Evolutionary conservation across 208 protist species (phyloP).

Genomic region (Crithidia brevicula): DNA sequence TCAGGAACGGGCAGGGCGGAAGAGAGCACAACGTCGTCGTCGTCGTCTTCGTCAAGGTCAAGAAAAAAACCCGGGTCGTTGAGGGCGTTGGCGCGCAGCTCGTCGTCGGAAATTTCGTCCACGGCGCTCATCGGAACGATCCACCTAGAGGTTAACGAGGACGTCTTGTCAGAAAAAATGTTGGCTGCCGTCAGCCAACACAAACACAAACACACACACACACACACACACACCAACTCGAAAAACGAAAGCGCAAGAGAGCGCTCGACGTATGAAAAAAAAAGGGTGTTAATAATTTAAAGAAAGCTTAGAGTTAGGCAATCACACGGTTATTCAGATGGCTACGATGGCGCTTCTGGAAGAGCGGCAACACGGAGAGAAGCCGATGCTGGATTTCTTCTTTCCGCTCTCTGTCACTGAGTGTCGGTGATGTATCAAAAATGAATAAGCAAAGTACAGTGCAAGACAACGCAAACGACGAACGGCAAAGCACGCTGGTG

Average conservation of each 20-base stretch:
- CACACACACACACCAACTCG: not conserved
- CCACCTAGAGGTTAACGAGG: not conserved
- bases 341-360: not conserved
- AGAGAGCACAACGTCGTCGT: slow-evolving; percentile 21
- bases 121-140: slow-evolving; percentile 19
- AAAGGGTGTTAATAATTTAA: no score
- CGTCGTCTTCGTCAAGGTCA: slow-evolving; percentile 31
- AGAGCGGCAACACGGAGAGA: no score
- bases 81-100: slow-evolving; percentile 21
- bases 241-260: not conserved
- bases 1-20: not conserved
- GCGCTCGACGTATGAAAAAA: not conserved
- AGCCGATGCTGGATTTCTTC: no score
- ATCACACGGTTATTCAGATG: no score
- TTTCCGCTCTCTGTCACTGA: no score
- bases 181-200: not conserved
- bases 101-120: slow-evolving; percentile 23
- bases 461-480: no score
- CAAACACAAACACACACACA: slow-evolving; percentile 2
- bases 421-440: no score
- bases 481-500: no score
- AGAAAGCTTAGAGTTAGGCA: no score
- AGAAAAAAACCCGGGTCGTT: slow-evolving; percentile 29
- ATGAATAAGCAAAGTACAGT: no score
- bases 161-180: not conserved